Base-by-base conservation (phyloP, 2,329 filamentous ascomycete genomes). In the Emergomyces pasteurianus region DNA sequence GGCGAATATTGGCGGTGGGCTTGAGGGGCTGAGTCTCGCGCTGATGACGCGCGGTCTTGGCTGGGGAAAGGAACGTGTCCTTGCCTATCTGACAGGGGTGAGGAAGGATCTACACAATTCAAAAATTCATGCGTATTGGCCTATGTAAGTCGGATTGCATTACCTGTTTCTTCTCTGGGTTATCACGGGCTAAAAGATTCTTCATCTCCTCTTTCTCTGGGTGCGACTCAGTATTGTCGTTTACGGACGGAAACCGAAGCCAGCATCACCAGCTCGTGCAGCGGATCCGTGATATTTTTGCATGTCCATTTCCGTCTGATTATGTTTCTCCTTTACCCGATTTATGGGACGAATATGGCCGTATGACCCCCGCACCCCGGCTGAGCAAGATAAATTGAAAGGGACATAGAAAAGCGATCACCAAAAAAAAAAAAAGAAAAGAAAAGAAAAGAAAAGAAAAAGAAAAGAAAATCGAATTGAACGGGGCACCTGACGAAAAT, bases 91-190 rank as follows among this genome's bases (percentile, higher is more conserved):
- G 49, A 61, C 64, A 34, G 62, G 63, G 36, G 58, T 65, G 53
- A 62, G 64, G 42, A 62, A 58, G 28, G 66, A 67, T 56, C 58
- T 66, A 57, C 63, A 63, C 18, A 54, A 65, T 59, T 50, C 59
- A 46, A 54, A 59, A 16, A 66, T 67, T 52, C 67, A 68, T 61
- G 62, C 67, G 3, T 68, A 67, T 63, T 55, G 57, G 31, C 60
- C 60, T 10, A 43, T 64, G 60, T 64, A 43, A 28, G 62, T 58
- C 9, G 16, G 16, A 21, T 8, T 36, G 38, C n/a, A 21, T 50
- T 14, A 26, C 28, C 8, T 8, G n/a, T n/a, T 47, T 16, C 14
- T 46, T 18, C 28, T 36, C 26, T 43, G 9, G 14, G 14, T 34
- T 10, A 26, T 42, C n/a, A 28, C 8, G 2, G 34, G n/a, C 36